Conservation (phyloP, 306 rosid species). For the Herpetospermum pedunculosum region DNA sequence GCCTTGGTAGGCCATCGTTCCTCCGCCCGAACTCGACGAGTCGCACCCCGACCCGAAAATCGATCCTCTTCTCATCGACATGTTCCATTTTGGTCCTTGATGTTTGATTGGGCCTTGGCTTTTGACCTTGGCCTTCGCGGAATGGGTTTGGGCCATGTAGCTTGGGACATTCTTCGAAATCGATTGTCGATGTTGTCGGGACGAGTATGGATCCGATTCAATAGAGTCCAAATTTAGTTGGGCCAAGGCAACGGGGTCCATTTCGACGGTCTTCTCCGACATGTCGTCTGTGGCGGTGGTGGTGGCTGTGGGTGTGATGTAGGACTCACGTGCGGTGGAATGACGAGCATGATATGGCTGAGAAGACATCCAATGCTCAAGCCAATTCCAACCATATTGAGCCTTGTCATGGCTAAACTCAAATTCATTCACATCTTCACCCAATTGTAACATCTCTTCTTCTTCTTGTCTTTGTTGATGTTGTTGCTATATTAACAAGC, state of each 20-base stretch:
- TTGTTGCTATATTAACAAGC: background rate
- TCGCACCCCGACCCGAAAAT: slow-evolving; percentile 31
- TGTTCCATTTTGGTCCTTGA: slow-evolving; percentile 43
- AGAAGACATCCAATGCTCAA: slow-evolving; percentile 75
- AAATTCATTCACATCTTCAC: slow-evolving; percentile 17
- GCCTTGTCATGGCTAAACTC: slow-evolving; percentile 30
- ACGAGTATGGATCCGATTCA: slow-evolving; percentile 21
- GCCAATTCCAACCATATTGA: slow-evolving; percentile 80
- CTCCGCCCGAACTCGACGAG: slow-evolving; percentile 48
- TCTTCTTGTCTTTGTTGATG: background rate
- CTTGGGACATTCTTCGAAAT: slow-evolving; percentile 35
- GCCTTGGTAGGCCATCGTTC: slow-evolving; percentile 16
- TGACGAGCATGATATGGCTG: slow-evolving; percentile 30
- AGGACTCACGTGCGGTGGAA: slow-evolving; percentile 20
- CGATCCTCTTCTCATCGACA: slow-evolving; percentile 24
- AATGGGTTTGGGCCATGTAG: slow-evolving; percentile 83
- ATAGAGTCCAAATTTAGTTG: slow-evolving; percentile 18
- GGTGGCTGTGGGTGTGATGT: slow-evolving; percentile 29
- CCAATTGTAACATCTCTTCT: slow-evolving; percentile 14
- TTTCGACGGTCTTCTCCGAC: slow-evolving; percentile 74
- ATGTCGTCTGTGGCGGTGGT: slow-evolving; percentile 29
- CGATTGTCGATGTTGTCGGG: slow-evolving; percentile 14
- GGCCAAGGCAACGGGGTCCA: slow-evolving; percentile 32
- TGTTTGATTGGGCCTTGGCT: slow-evolving; percentile 31
- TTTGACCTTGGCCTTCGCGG: slow-evolving; percentile 80